Evolutionary conservation across 106 monocot species (phyloP).

Genomic region (Dactylorhiza incarnata): DNA sequence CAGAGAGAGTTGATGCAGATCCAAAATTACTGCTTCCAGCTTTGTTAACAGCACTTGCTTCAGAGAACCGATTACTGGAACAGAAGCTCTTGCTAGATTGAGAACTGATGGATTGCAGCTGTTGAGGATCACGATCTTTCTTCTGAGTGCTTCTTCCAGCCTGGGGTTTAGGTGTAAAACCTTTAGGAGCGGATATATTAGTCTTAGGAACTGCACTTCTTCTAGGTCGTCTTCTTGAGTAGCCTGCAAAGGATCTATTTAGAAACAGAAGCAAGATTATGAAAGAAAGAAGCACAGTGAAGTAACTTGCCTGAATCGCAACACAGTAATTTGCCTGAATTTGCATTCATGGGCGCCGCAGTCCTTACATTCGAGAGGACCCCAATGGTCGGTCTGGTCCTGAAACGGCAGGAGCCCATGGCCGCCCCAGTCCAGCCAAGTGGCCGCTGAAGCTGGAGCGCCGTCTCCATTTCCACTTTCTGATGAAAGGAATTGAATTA

Average conservation of each 20-base stretch:
- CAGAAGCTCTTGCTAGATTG: conserved; percentile 14
- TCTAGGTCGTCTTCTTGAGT: conserved; percentile 48
- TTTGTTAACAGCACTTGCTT: neutral
- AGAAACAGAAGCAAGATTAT: conserved; percentile 6
- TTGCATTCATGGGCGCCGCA: conserved; percentile 33
- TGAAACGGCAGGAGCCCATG: neutral
- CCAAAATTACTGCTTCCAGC: conserved; percentile 8
- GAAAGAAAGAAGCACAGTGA: neutral
- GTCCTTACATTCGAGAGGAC: conserved; percentile 23
- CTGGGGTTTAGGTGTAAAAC: conserved; percentile 42
- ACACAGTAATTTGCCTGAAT: conserved; percentile 47
- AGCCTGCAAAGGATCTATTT: conserved; percentile 33
- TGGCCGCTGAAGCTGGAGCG: conserved; percentile 22
- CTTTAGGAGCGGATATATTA: conserved; percentile 35
- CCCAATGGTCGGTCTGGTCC: conserved; percentile 11
- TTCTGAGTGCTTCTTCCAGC: conserved; percentile 44
- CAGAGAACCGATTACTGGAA: conserved; percentile 4
- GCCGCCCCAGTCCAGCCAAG: conserved; percentile 5
- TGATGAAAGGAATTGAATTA: neutral
- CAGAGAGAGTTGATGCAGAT: conserved; percentile 14
- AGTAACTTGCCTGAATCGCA: neutral
- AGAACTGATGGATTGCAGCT: conserved; percentile 12
- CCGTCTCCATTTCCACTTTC: conserved; percentile 25
- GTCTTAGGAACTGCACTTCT: conserved; percentile 51
- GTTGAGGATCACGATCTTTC: conserved; percentile 28